A percentile compares a stretch with the other conserved stretches of the same genome.
These are phyloP conservation scores for Filobasidium floriforme DNA, from an alignment of 768 basidiomycete species.

Conservation along the genomic window DNA sequence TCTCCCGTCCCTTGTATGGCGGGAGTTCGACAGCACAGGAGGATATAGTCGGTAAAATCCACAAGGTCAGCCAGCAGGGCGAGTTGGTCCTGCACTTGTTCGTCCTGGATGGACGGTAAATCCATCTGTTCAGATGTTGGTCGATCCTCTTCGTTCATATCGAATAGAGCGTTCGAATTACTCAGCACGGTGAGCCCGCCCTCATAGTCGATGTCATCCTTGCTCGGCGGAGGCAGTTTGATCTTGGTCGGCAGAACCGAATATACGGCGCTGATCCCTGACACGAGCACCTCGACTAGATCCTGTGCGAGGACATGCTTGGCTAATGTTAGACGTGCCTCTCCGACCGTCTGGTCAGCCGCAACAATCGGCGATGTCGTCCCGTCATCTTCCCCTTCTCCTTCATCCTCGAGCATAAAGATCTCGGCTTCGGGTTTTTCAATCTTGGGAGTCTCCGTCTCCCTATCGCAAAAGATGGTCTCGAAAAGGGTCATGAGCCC, in stretches of 20 bases:
- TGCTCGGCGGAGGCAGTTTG: constrained; percentile 69
- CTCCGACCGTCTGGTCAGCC: constrained; percentile 52
- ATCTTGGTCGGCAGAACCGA: constrained; percentile 83
- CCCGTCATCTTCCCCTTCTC: constrained; percentile 24
- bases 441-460: constrained; percentile 15
- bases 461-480: constrained; percentile 61
- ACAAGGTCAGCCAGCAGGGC: constrained; percentile 84
- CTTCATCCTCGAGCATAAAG: constrained; percentile 20
- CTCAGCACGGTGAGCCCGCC: constrained; percentile 15
- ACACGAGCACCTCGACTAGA: constrained; percentile 93
- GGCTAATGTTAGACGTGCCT: constrained; percentile 77
- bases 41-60: constrained; percentile 54
- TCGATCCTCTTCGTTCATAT: constrained; percentile 1
- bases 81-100: constrained; percentile 69
- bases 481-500: constrained; percentile 76
- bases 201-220: constrained; percentile 45
- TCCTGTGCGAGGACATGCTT: constrained; percentile 95
- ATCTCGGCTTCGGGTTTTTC: constrained; percentile 6
- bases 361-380: not conserved
- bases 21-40: not conserved
- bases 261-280: constrained; percentile 85
- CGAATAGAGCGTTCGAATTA: not conserved
- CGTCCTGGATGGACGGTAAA: constrained; percentile 55
- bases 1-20: not conserved
- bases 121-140: constrained; percentile 49